Evolutionary conservation across 345 rosid genomes (phyloP).

Genomic region (Triadica sebifera): DNA sequence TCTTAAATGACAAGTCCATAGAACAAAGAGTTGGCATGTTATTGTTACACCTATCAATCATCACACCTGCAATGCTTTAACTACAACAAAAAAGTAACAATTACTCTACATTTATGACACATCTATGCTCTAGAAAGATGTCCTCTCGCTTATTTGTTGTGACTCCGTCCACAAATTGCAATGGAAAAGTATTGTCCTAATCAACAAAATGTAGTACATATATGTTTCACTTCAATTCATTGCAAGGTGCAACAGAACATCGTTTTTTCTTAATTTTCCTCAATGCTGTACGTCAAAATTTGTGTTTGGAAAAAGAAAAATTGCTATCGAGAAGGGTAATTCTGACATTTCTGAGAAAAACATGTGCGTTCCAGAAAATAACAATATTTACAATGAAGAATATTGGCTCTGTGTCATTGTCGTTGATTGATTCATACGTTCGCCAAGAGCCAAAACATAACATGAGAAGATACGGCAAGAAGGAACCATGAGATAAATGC

Average conservation of each 20-base stretch:
- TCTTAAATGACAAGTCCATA: not conserved
- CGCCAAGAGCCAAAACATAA: conserved; percentile 45
- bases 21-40: not conserved
- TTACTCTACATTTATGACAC: not conserved
- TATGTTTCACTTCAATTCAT: too few relatives aligned
- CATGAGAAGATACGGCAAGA: conserved; percentile 37
- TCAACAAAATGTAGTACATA: not conserved
- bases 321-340: conserved; percentile 1
- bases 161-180: not conserved
- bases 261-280: not conserved
- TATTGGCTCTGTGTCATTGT: not conserved
- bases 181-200: not conserved
- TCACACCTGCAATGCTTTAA: not conserved
- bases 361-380: not conserved
- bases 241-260: not conserved
- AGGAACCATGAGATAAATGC: conserved; percentile 41
- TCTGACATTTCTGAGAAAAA: conserved; percentile 12
- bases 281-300: not conserved
- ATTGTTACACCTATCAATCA: not conserved
- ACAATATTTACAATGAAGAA: conserved; percentile 15
- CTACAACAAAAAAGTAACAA: not conserved
- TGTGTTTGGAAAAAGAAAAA: not conserved
- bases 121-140: not conserved
- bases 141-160: not conserved
- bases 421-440: conserved; percentile 16